Evolutionary conservation across 805 yeast species (phyloP).

Genomic region (Lipomyces spencermartinsiae): DNA sequence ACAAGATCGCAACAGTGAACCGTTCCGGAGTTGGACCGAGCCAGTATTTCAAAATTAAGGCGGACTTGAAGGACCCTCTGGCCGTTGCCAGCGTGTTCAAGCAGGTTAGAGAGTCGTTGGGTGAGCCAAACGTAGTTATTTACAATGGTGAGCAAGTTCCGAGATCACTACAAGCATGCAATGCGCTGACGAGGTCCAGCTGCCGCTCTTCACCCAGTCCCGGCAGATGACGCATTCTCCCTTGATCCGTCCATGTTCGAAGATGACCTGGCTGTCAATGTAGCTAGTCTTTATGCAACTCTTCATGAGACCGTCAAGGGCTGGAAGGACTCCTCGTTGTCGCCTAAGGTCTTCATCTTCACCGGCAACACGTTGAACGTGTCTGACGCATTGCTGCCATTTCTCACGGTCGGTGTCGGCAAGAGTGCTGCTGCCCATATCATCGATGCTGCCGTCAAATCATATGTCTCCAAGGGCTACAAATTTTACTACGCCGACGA

Average conservation of each 20-base stretch:
- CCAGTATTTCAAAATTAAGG: background rate
- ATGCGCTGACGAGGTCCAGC: slow-evolving; percentile 1
- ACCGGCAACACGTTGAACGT: slow-evolving; percentile 2
- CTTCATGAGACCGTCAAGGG: background rate
- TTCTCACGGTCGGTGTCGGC: slow-evolving; percentile 1
- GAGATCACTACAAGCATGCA: background rate
- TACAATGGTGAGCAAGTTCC: background rate
- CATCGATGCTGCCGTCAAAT: slow-evolving; percentile 1
- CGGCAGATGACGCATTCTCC: background rate
- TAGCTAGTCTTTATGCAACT: background rate
- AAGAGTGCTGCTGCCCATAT: slow-evolving; percentile 4
- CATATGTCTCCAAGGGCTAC: background rate
- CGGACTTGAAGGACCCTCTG: background rate
- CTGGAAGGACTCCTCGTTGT: background rate
- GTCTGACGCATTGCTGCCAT: background rate
- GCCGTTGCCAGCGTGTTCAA: background rate
- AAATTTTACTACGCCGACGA: slow-evolving; percentile 3
- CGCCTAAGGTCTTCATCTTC: background rate
- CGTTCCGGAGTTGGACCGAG: background rate
- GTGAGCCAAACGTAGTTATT: background rate
- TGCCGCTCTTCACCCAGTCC: background rate
- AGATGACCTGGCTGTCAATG: background rate
- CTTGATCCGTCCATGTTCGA: background rate
- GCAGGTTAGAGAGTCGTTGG: slow-evolving; percentile 1
- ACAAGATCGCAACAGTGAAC: background rate